Percentiles rank a stretch among this genome's conserved stretches.
Evolutionary conservation across 2,329 filamentous ascomycete genomes (phyloP).

Genomic region (Stagonosporopsis rhizophila): DNA sequence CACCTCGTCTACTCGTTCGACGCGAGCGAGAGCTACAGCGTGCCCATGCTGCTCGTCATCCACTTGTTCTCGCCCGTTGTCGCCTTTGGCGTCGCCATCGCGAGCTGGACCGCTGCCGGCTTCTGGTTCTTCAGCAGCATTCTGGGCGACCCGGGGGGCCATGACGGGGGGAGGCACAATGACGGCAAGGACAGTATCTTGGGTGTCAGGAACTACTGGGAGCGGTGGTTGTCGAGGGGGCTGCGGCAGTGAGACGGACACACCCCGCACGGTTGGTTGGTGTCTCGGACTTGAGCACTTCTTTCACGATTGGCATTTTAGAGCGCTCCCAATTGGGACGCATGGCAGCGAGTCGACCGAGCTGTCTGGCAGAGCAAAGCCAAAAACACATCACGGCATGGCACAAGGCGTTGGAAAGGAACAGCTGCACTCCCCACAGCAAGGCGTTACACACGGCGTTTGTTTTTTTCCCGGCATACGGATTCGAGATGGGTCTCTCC

Average conservation of each 20-base stretch:
- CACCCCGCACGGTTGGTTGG: too few species aligned
- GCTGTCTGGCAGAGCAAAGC: too few species aligned
- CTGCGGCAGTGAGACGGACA: too few species aligned
- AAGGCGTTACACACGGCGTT: background rate
- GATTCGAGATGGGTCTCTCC: background rate
- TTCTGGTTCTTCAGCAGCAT: conserved; percentile 70
- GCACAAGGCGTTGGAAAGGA: background rate
- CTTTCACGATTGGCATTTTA: conserved; percentile 2
- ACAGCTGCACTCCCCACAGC: too few species aligned
- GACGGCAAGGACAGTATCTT: conserved; percentile 67
- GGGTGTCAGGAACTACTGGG: conserved; percentile 66
- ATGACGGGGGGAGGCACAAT: conserved; percentile 59
- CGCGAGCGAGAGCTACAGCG: conserved; percentile 47
- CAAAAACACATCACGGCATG: background rate
- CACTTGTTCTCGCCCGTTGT: conserved; percentile 64
- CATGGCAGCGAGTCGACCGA: too few species aligned
- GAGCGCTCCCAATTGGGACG: conserved; percentile 1
- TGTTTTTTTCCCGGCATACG: background rate
- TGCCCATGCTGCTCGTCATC: conserved; percentile 58
- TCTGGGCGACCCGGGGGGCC: conserved; percentile 67
- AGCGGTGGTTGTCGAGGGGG: conserved; percentile 60
- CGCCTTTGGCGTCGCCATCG: conserved; percentile 62
- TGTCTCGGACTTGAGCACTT: too few species aligned
- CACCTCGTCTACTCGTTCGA: conserved; percentile 55
- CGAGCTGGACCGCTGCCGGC: conserved; percentile 65